Conservation (phyloP, 2,329 filamentous ascomycete species). For the Ascochyta pisi region DNA sequence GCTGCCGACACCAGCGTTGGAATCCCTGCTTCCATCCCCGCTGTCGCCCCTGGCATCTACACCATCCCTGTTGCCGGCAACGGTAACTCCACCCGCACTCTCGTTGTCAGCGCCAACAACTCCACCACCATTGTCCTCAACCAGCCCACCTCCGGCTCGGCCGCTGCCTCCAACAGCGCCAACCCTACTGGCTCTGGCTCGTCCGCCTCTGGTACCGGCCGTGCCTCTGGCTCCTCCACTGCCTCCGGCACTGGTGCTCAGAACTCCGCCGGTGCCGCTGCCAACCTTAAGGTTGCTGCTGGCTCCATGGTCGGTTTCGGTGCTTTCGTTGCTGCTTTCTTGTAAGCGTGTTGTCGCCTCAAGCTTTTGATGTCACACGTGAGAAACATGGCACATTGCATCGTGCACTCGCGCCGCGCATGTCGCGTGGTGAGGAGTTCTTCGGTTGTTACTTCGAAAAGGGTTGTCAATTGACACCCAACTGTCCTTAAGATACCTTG, state of each 20-base stretch:
- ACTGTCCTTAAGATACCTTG: constrained; percentile 44
- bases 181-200: constrained; percentile 19
- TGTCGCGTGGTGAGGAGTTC: constrained; percentile 6
- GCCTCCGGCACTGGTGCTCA: constrained; percentile 22
- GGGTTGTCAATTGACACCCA: constrained; percentile 20
- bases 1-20: constrained; percentile 31
- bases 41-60: constrained; percentile 44
- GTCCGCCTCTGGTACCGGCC: constrained; percentile 21
- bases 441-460: constrained; percentile 9
- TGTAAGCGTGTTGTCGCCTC: constrained; percentile 35
- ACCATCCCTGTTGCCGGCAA: constrained; percentile 40
- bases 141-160: constrained; percentile 15
- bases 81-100: constrained; percentile 38
- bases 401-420: constrained; percentile 26
- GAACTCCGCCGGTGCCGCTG: constrained; percentile 33
- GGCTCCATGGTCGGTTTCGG: constrained; percentile 44
- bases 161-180: constrained; percentile 19
- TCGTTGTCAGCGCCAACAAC: constrained; percentile 46
- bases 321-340: constrained; percentile 47
- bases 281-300: constrained; percentile 40
- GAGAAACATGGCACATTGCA: constrained; percentile 20
- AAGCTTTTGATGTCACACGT: constrained; percentile 17
- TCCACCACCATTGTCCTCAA: constrained; percentile 39
- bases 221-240: constrained; percentile 21
- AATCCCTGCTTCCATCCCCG: constrained; percentile 43